Base-by-base conservation (phyloP, 2,329 filamentous ascomycete genomes). In the Colletotrichum theobromicola region DNA sequence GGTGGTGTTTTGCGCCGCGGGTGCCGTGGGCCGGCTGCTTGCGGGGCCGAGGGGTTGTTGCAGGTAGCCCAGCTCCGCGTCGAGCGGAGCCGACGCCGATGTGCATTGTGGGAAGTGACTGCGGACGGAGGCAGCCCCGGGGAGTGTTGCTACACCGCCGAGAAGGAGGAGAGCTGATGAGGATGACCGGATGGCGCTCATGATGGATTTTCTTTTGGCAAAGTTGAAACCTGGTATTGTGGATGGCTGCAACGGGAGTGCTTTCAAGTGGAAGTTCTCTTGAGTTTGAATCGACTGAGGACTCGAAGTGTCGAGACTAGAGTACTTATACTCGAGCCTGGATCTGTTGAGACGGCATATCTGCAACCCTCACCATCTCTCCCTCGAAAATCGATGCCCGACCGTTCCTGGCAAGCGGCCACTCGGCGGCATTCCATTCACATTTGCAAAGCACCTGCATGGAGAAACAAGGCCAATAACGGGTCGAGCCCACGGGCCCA, bases 111-210 rank as follows among this genome's bases (percentile, higher is more conserved):
- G 73, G 30, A 75, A 75, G 13, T 63, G 69, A 6, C 71, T 76
- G 63, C 77, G 76, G 28, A 78, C 77, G 18, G 77, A 64, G 34
- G 77, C 67, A 35, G 76, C 77, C 32, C 77, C 74, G 16, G 77
- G 77, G 2, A 79, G 75, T 9, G 76, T 75, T 12, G 77, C 77
- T 4, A 79, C 76, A 63, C 77, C 77, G 12, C 77, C 76, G 34
- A 79, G 66, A 42, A 78, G 76, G 58, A 79, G 70, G n/a, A 77
- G 76, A 12, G 74, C 69, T 8, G 77, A 77, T 2, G 77, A 77
- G 5, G 75, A 73, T 16, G 75, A 70, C n/a, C 73, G 57, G 15
- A 74, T 64, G 28, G 61, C 70, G 37, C 70, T 74, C 73, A 74
- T 75, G 42, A 35, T 72, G 42, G 12, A n/a, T n/a, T n/a, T n/a